Base-by-base conservation (phyloP, 2,329 filamentous ascomycete genomes). In the Fusarium sp. region DNA sequence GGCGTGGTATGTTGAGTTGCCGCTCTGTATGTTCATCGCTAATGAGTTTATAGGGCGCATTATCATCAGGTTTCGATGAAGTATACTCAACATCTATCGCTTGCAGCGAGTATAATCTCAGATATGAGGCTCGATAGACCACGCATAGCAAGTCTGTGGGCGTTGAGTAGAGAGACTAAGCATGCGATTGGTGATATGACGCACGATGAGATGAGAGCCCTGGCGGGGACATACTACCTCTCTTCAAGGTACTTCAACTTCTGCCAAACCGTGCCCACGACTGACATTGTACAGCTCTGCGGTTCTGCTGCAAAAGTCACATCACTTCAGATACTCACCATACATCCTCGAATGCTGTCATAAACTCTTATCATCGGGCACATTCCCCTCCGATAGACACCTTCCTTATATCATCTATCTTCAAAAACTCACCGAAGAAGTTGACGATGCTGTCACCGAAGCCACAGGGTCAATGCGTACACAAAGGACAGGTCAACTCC, bases 181-280 rank as follows among this genome's bases (percentile, higher is more conserved):
- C 61, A 63, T 15, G 37, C 45, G 8, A 46, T 23, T 28, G 23
- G 47, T 4, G 67, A 72, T 9, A 71, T 76, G 59, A 64, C 67
- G 7, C 50, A 68, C 1, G 75, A 78, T 26, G 76, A 78, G 51
- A 69, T 71, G 59, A 67, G 77, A 55, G 76, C 77, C 1, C 31
- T 78, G 6, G 67, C 75, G 1, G 77, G 77, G 6, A 72, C 73
- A 4, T 79, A 77, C 33, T 78, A 77, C 41, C 65, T 79, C 10
- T 72, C 76, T 2, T 78, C 77, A 0, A 74, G 76, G 77, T 78
- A 64, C 44, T 30, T 15, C 20, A 30, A 20, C 13, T 12, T 23
- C 2, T 5, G n/a, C 8, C 4, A 45, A 18, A 7, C 13, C 4
- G 4, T 18, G 9, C 18, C 42, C 7, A 6, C 6, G n/a, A 6